Percentiles rank a stretch among this genome's conserved stretches.
phyloP scores from a whole-genome alignment of 495 filamentous ascomycete species.

The Xylaria flabelliformis region DNA sequence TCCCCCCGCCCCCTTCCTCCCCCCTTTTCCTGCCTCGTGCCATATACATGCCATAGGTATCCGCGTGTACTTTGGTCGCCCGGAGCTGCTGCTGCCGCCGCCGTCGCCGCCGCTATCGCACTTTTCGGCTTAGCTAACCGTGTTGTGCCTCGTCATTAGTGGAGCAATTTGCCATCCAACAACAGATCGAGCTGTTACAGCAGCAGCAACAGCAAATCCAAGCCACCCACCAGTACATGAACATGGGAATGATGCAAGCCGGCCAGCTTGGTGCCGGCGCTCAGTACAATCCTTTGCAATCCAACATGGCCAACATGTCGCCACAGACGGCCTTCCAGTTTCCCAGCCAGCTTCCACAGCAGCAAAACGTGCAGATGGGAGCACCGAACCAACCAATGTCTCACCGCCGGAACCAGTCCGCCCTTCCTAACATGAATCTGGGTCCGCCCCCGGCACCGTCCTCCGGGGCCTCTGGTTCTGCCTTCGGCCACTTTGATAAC shows the following conservation, averaged over 20 bases:
- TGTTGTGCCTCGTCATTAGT: slow-evolving; percentile 56
- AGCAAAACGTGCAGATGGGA: slow-evolving; percentile 67
- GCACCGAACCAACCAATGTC: slow-evolving; percentile 76
- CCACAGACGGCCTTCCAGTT: slow-evolving; percentile 92
- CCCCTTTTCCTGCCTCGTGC: slow-evolving; percentile 5
- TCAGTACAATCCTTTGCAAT: slow-evolving; percentile 71
- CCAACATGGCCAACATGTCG: slow-evolving; percentile 74
- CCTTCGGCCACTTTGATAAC: slow-evolving; percentile 78
- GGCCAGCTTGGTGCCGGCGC: slow-evolving; percentile 75
- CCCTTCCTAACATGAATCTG: slow-evolving; percentile 90
- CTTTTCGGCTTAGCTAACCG: slow-evolving; percentile 38
- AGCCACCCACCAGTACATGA: slow-evolving; percentile 93
- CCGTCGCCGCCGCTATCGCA: slow-evolving; percentile 8
- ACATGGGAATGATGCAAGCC: slow-evolving; percentile 90
- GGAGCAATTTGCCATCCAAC: slow-evolving; percentile 98
- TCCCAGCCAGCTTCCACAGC: slow-evolving; percentile 77
- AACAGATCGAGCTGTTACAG: slow-evolving; percentile 97
- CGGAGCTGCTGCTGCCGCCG: background rate
- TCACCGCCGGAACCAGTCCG: slow-evolving; percentile 98
- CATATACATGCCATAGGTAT: slow-evolving; percentile 8
- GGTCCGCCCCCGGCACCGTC: slow-evolving; percentile 95
- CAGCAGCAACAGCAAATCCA: slow-evolving; percentile 98
- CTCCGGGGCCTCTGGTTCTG: slow-evolving; percentile 84
- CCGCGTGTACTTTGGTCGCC: slow-evolving; percentile 23
- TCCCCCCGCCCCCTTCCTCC: background rate